Evolutionary conservation across 73 alveolate genomes (phyloP).

Genomic region (Breviolum minutum): DNA sequence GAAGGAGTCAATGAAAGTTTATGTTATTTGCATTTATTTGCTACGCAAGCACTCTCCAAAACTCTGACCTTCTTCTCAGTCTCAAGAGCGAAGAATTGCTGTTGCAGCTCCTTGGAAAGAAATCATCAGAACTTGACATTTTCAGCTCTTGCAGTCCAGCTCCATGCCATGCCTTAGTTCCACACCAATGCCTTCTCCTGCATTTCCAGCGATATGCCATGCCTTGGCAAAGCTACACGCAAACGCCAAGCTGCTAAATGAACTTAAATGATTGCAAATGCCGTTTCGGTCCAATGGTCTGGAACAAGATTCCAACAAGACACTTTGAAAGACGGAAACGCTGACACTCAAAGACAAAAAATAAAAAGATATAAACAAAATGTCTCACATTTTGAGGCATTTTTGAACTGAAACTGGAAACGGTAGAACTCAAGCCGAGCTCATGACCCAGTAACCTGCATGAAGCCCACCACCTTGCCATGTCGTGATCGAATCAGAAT

Average conservation of each 20-base stretch:
- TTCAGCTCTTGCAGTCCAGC: neutral
- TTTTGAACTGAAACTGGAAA: no score
- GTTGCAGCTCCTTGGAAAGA: constrained; percentile 46
- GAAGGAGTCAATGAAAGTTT: neutral
- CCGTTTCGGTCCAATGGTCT: no score
- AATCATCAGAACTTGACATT: neutral
- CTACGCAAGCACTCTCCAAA: no score
- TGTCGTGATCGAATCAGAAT: neutral
- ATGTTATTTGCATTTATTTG: no score
- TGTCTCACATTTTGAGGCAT: no score
- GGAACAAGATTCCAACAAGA: no score
- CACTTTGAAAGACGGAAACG: no score
- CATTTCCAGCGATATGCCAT: constrained; percentile 65
- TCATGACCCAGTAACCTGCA: constrained; percentile 75
- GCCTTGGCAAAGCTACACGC: neutral
- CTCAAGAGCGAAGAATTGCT: constrained; percentile 51
- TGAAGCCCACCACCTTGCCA: constrained; percentile 92
- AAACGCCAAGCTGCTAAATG: no score
- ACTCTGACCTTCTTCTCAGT: constrained; percentile 30
- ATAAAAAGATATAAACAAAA: no score
- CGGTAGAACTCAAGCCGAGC: neutral
- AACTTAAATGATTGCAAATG: no score
- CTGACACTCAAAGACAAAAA: no score
- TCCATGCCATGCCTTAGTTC: neutral
- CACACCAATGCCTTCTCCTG: constrained; percentile 61